Evolutionary conservation across 768 basidiomycete species (phyloP), one percentile per base, ranked within the genome.

Genomic region (Phlegmacium glaucopus): DNA sequence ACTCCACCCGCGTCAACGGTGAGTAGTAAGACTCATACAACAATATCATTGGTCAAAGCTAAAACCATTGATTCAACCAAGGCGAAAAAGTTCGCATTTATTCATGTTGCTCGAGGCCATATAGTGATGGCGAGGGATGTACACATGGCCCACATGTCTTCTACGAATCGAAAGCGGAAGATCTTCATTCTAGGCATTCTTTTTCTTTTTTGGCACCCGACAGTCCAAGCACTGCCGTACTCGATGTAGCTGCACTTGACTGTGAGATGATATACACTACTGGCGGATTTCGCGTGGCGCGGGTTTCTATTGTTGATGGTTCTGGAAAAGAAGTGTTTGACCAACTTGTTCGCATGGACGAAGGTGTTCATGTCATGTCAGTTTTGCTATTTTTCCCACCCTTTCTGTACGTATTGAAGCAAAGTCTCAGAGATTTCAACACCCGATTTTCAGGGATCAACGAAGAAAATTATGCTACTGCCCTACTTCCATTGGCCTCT

Each of bases 261-360:
- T 98, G 96, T 61, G 96, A 99, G 67, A 93, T 98, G 90, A 76
- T 97, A 8, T 93, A 94, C 68, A 89, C 92, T 0, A 97, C 94
- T 0, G 90, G 88, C 4, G 96, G 96, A 0, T 82, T 92, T 77
- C 83, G 87, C 16, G 82, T 96, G 4, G 95, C 93, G 3, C 80
- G 96, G 4, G 83, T 96, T 2, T 96, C 94, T 0, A 80, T 95
- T 6, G 81, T 98, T 2, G 88, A 95, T 60, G 85, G 83, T 7
- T 62, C 72, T 1, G 92, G 91, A 1, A 69, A 71, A 22, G 72
- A 82, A 44, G 76, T 97, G 2, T 84, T 95, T 39, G 96, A 99
- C 62, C 79, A 93, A 60, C 64, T 87, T 37, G 79, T 94, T 27
- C 72, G 77, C 35, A 85, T 91, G 87, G 86, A 90, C 56, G 82